Conservation (phyloP, 768 basidiomycete species). For the Xanthoconium purpureum region DNA sequence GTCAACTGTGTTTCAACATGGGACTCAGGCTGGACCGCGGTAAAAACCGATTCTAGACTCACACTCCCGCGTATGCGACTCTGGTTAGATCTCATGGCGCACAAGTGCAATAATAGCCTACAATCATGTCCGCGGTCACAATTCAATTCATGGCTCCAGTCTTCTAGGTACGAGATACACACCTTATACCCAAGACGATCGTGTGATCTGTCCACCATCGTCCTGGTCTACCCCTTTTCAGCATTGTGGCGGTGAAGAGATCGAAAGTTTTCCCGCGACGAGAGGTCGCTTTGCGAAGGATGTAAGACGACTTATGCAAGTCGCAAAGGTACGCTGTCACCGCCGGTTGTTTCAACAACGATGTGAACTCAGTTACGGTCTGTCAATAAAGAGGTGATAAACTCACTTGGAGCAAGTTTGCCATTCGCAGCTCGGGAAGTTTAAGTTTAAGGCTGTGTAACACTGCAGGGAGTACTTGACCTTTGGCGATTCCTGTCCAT, state of each 20-base stretch:
- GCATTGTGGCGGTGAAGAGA: slow-evolving; percentile 53
- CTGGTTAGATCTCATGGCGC: slow-evolving; percentile 74
- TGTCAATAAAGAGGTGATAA: not conserved
- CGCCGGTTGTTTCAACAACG: not conserved
- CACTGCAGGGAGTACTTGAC: not conserved
- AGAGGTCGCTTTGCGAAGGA: slow-evolving; percentile 24
- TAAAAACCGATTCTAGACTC: not conserved
- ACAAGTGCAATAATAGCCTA: slow-evolving; percentile 67
- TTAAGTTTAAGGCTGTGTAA: slow-evolving; percentile 28
- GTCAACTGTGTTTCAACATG: not conserved
- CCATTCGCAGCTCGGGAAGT: slow-evolving; percentile 55
- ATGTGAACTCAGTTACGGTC: not conserved
- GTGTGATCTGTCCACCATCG: slow-evolving; percentile 61
- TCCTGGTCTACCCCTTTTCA: not conserved
- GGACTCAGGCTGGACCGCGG: not conserved
- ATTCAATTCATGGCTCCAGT: not conserved
- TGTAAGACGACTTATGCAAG: not conserved
- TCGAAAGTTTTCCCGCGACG: slow-evolving; percentile 83
- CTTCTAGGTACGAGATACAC: not conserved
- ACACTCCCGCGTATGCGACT: slow-evolving; percentile 58
- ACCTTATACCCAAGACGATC: slow-evolving; percentile 62
- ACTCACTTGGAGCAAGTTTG: slow-evolving; percentile 55
- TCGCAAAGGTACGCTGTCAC: not conserved
- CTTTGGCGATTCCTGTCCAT: not conserved
- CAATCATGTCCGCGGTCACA: not conserved